These are phyloP conservation scores for Lantana camara DNA, from an alignment of 257 asterid genomes.

Conservation along the genomic window DNA sequence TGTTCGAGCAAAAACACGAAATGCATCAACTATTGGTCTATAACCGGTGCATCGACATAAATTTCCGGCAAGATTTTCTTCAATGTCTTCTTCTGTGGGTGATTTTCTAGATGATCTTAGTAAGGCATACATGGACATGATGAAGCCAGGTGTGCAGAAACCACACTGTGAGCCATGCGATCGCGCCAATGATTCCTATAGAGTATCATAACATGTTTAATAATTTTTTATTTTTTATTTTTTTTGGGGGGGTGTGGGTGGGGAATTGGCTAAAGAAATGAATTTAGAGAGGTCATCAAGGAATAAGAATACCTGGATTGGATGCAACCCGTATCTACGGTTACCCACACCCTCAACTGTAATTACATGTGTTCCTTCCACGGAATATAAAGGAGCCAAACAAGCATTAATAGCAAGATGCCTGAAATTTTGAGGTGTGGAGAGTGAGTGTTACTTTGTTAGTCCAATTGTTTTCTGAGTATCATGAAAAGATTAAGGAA, in stretches of 20 bases:
- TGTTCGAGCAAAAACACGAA: slow-evolving; percentile 81
- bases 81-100: slow-evolving; percentile 80
- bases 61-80: slow-evolving; percentile 95
- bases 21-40: slow-evolving; percentile 94
- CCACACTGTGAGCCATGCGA: slow-evolving; percentile 98
- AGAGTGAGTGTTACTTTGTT: slow-evolving; percentile 9
- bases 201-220: slow-evolving; percentile 25
- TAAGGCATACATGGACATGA: slow-evolving; percentile 95
- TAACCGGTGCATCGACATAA: slow-evolving; percentile 98
- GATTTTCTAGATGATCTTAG: slow-evolving; percentile 69
- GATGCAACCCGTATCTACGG: slow-evolving; percentile 81
- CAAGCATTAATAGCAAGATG: slow-evolving; percentile 89
- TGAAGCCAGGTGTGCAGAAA: slow-evolving; percentile 96
- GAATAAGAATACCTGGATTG: slow-evolving; percentile 73
- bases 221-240: too few species aligned
- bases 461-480: slow-evolving; percentile 5
- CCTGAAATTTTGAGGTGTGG: slow-evolving; percentile 44
- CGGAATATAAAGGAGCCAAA: slow-evolving; percentile 94
- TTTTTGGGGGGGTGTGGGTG: too few species aligned
- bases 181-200: slow-evolving; percentile 84
- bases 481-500: slow-evolving; percentile 11
- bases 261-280: too few species aligned
- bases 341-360: slow-evolving; percentile 95
- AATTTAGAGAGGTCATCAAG: slow-evolving; percentile 5
- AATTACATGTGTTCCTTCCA: slow-evolving; percentile 97